These are phyloP conservation scores for Reticulascus tulasneorum DNA, from an alignment of 2,329 filamentous ascomycete genomes.

Conservation along the genomic window DNA sequence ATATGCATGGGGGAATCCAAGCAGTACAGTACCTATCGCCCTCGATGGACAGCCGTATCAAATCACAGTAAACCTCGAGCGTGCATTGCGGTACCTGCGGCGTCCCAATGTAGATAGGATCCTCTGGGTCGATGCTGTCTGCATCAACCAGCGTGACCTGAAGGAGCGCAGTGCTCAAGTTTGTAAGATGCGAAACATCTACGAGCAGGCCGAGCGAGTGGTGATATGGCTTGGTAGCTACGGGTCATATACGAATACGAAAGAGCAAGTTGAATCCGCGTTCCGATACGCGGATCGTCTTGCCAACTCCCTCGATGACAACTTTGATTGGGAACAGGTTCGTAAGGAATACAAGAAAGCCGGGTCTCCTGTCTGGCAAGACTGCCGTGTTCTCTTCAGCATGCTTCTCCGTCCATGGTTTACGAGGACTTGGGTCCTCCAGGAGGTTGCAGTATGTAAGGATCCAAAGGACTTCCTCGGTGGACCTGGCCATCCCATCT, in stretches of 20 bases:
- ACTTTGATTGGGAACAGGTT: no score
- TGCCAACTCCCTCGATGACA: neutral
- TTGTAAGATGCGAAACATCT: slow-evolving; percentile 1
- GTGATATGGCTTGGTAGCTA: slow-evolving; percentile 3
- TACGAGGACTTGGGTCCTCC: slow-evolving; percentile 3
- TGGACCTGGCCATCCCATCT: no score
- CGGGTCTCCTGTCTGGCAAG: no score
- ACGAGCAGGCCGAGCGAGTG: neutral
- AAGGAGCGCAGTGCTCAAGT: neutral
- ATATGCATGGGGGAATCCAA: slow-evolving; percentile 1
- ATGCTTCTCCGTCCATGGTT: slow-evolving; percentile 6
- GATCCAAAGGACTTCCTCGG: no score
- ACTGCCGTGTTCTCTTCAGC: neutral
- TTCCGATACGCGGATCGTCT: neutral
- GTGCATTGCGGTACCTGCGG: neutral
- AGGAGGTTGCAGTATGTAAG: no score
- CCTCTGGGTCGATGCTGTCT: slow-evolving; percentile 6
- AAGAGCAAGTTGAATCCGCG: no score
- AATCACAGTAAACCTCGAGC: neutral
- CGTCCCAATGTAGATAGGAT: neutral
- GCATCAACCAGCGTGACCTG: slow-evolving; percentile 1
- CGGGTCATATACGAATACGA: neutral
- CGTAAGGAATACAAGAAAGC: no score
- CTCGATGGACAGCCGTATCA: neutral
- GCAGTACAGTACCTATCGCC: neutral